Conservation (phyloP, 1,139 yeast species). For the Taiozyma sp. region DNA sequence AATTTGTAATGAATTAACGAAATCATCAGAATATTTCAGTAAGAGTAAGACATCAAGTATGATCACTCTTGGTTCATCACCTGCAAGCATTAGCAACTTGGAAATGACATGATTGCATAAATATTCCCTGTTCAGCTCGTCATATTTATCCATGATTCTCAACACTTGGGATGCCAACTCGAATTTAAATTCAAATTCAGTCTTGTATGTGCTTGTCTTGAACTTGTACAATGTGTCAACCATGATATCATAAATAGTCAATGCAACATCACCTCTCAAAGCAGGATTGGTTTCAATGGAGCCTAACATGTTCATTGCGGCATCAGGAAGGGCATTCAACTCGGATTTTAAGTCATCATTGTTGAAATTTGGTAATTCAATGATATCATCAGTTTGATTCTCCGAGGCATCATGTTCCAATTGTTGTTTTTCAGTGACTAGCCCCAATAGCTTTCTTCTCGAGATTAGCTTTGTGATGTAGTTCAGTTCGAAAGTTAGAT, state of each 20-base stretch:
- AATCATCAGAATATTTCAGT: slow-evolving; percentile 48
- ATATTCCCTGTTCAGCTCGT: slow-evolving; percentile 64
- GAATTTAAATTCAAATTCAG: slow-evolving; percentile 34
- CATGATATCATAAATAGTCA: slow-evolving; percentile 76
- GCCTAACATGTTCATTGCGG: slow-evolving; percentile 83
- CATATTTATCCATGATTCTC: slow-evolving; percentile 58
- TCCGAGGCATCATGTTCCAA: slow-evolving; percentile 43
- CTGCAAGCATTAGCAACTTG: slow-evolving; percentile 33
- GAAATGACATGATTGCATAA: slow-evolving; percentile 61
- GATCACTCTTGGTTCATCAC: slow-evolving; percentile 31
- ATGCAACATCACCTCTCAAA: slow-evolving; percentile 81
- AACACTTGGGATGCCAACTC: slow-evolving; percentile 45
- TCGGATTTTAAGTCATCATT: slow-evolving; percentile 56
- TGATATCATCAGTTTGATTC: slow-evolving; percentile 33
- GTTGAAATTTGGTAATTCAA: slow-evolving; percentile 43
- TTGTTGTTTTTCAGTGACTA: slow-evolving; percentile 71
- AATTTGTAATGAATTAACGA: slow-evolving; percentile 60
- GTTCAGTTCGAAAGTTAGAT: slow-evolving; percentile 82
- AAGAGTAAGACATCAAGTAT: slow-evolving; percentile 64
- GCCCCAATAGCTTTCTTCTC: slow-evolving; percentile 77
- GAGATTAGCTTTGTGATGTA: slow-evolving; percentile 81
- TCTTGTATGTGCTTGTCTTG: slow-evolving; percentile 25
- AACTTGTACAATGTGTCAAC: slow-evolving; percentile 46
- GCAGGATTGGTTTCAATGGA: slow-evolving; percentile 87
- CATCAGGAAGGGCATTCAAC: slow-evolving; percentile 75